Percentiles rank a stretch among this genome's conserved stretches.
Evolutionary conservation across 2,329 filamentous ascomycete species (phyloP).

Genomic region (Gremmenia infestans): DNA sequence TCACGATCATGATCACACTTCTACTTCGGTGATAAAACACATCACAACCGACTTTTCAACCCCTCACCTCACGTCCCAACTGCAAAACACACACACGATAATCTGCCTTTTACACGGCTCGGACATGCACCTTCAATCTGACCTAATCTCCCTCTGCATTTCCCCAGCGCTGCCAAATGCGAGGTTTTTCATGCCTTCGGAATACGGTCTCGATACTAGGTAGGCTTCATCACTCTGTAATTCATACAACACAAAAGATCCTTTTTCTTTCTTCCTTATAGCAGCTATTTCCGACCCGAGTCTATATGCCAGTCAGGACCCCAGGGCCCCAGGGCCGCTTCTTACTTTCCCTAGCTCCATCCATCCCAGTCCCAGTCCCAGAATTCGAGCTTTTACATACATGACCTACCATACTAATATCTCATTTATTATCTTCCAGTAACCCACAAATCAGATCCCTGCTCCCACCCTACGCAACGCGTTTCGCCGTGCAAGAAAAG

Average conservation of each 20-base stretch:
- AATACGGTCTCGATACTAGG: conserved; percentile 16
- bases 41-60: conserved; percentile 7
- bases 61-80: neutral
- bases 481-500: conserved; percentile 10
- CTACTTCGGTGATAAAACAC: neutral
- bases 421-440: too few species aligned
- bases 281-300: too few species aligned
- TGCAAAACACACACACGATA: conserved; percentile 2
- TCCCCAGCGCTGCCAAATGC: neutral
- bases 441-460: conserved; percentile 7
- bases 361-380: too few species aligned
- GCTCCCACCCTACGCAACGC: conserved; percentile 9
- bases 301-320: too few species aligned
- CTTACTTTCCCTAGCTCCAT: too few species aligned
- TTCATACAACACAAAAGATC: too few species aligned
- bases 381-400: too few species aligned
- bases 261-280: too few species aligned
- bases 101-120: conserved; percentile 10
- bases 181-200: conserved; percentile 12
- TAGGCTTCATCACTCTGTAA: too few species aligned
- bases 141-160: neutral
- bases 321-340: too few species aligned
- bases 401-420: too few species aligned
- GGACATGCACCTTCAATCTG: conserved; percentile 11
- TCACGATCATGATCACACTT: neutral